Evolutionary conservation across 2,329 filamentous ascomycete genomes (phyloP).

Genomic region (Penicillium sp.): DNA sequence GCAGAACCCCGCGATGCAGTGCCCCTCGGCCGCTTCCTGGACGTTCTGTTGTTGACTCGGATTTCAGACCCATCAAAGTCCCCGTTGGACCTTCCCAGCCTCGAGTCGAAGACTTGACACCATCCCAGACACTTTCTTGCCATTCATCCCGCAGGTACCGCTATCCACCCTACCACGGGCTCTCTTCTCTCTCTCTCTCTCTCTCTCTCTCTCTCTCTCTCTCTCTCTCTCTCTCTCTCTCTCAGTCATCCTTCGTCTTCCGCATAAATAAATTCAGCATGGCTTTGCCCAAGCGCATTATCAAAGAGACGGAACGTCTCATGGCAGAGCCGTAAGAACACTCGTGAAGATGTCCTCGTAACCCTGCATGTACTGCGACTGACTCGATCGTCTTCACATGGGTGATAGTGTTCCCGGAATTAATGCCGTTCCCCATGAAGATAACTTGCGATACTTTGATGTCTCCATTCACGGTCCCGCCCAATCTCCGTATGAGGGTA

Average conservation of each 20-base stretch:
- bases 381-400: conserved; percentile 6
- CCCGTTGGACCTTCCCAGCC: background rate
- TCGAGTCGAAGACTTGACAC: background rate
- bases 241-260: conserved; percentile 13
- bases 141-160: background rate
- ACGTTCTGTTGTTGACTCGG: background rate
- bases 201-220: background rate
- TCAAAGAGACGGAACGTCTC: conserved; percentile 97
- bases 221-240: background rate
- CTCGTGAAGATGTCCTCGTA: background rate
- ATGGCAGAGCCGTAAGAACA: conserved; percentile 84
- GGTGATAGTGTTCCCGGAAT: conserved; percentile 79
- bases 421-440: conserved; percentile 89
- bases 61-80: background rate
- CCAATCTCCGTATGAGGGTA: conserved; percentile 92
- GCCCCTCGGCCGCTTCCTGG: conserved; percentile 27
- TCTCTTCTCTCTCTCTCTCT: background rate
- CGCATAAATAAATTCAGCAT: conserved; percentile 22
- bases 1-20: conserved; percentile 14
- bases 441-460: conserved; percentile 97
- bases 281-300: conserved; percentile 90
- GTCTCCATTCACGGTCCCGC: conserved; percentile 90
- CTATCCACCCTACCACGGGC: no score
- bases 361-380: background rate
- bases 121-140: background rate